These are phyloP conservation scores for Austroboletus eburneus DNA, from an alignment of 768 basidiomycete species.

Conservation along the genomic window DNA sequence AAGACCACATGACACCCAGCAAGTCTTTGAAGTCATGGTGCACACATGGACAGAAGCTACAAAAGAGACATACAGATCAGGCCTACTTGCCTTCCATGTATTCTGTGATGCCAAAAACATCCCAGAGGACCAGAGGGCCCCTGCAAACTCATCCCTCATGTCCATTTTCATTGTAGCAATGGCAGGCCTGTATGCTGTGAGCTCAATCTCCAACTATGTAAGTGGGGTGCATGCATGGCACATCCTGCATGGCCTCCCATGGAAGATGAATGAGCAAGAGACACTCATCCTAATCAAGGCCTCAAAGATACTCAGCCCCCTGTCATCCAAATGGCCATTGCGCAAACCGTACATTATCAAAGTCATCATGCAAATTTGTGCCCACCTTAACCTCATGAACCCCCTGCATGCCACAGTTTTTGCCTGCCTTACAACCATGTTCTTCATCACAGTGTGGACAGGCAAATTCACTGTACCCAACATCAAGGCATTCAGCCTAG, in stretches of 20 bases:
- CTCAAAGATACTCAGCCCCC: conserved; percentile 10
- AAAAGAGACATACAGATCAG: not conserved
- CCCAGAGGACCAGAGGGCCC: conserved; percentile 6
- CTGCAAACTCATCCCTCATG: conserved; percentile 5
- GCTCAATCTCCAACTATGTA: conserved; percentile 15
- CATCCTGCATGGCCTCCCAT: conserved; percentile 19
- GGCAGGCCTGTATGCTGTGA: not conserved
- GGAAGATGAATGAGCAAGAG: conserved; percentile 12
- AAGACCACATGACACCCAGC: not conserved
- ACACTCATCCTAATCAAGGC: conserved; percentile 14
- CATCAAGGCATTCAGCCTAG: conserved; percentile 29
- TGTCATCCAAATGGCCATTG: conserved; percentile 4
- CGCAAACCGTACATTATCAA: conserved; percentile 11
- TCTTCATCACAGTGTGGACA: conserved; percentile 31
- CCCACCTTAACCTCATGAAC: not conserved
- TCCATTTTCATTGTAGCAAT: conserved; percentile 10
- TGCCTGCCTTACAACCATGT: conserved; percentile 37
- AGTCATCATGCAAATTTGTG: not conserved
- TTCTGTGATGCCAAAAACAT: not conserved
- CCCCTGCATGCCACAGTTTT: conserved; percentile 35
- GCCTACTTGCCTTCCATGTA: not conserved
- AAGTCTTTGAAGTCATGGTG: not conserved
- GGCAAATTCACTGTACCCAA: conserved; percentile 38
- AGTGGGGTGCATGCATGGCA: conserved; percentile 23
- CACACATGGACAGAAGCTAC: not conserved